phyloP scores from a whole-genome alignment of 2,329 filamentous ascomycete genomes.

The Ophiostoma fasciatum region DNA sequence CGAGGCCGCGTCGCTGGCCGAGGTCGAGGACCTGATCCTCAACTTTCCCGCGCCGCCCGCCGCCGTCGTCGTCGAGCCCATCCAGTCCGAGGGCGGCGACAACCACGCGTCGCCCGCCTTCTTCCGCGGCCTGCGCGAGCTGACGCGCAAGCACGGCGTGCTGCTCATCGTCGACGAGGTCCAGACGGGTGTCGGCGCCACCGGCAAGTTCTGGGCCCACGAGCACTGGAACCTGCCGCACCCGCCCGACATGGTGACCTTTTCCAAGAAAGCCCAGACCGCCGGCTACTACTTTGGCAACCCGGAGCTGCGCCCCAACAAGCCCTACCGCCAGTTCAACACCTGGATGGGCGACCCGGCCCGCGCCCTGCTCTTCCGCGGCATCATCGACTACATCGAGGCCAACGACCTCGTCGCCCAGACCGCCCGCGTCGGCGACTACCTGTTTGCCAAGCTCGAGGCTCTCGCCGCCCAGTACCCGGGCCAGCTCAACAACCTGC shows the following conservation, averaged over 20 bases:
- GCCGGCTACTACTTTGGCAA: slow-evolving; percentile 87
- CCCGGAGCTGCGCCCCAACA: slow-evolving; percentile 68
- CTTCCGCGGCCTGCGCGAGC: slow-evolving; percentile 68
- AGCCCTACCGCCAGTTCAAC: slow-evolving; percentile 93
- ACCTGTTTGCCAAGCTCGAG: slow-evolving; percentile 59
- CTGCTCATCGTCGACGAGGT: slow-evolving; percentile 90
- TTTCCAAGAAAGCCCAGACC: slow-evolving; percentile 89
- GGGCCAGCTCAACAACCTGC: slow-evolving; percentile 63
- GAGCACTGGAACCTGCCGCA: slow-evolving; percentile 76
- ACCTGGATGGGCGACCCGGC: slow-evolving; percentile 94
- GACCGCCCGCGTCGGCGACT: slow-evolving; percentile 64
- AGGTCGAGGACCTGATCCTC: slow-evolving; percentile 69
- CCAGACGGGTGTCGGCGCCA: slow-evolving; percentile 84
- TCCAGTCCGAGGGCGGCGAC: slow-evolving; percentile 88
- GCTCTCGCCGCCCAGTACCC: slow-evolving; percentile 56
- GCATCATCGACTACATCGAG: slow-evolving; percentile 68
- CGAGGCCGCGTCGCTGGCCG: slow-evolving; percentile 66
- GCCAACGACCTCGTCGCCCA: slow-evolving; percentile 61
- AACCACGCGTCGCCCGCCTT: slow-evolving; percentile 83
- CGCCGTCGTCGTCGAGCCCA: slow-evolving; percentile 75
- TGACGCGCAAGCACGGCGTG: slow-evolving; percentile 64
- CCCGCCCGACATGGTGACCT: slow-evolving; percentile 87
- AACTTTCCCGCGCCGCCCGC: slow-evolving; percentile 67
- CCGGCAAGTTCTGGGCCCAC: slow-evolving; percentile 92
- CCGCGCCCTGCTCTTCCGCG: slow-evolving; percentile 70